Base-by-base conservation (phyloP, 306 rosid genomes). In the Castanopsis chinensis region DNA sequence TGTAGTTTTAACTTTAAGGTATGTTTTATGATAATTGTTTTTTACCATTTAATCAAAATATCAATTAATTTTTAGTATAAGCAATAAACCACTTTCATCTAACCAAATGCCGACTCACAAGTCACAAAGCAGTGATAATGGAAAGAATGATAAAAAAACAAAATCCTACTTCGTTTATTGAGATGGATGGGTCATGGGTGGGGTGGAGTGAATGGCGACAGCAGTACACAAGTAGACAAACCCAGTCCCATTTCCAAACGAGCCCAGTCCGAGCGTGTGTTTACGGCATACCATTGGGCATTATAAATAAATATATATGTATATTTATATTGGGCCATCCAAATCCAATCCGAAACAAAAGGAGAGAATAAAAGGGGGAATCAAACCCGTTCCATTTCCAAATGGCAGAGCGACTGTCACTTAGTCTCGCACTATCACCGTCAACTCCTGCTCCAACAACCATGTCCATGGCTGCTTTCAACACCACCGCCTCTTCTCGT, bases 331-430 rank as follows among this genome's bases (percentile, higher is more conserved):
- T 37, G 45, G 45, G 10, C 45, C 45, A 41, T 41, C 45, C 76
- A 21, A 67, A n/a, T 23, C 76, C 82, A 80, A 78, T 82, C 88
- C 86, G 63, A 68, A 73, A 68, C 67, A 8, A 70, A 78, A 82
- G 81, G 76, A 67, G 76, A 81, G 80, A 82, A 55, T 78, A 74
- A 61, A 69, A 41, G 71, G 28, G 75, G 56, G 27, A 52, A 41
- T 8, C 12, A 30, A 67, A 70, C 58, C 54, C 72, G 4, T 71
- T 4, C 53, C 14, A 12, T 12, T 49, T 25, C 30, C 65, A 70
- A 76, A 88, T 86, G 94, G 84, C 88, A 57, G 81, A 81, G 75
- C 88, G 76, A 69, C 84, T 86, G 85, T 77, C 83, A 28, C 87
- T 83, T 81, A 49, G 53, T 49, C 53, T 49, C 53, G 80, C 87